These are phyloP conservation scores for Theobroma cacao DNA, from an alignment of 345 rosid genomes.

Conservation along the genomic window DNA sequence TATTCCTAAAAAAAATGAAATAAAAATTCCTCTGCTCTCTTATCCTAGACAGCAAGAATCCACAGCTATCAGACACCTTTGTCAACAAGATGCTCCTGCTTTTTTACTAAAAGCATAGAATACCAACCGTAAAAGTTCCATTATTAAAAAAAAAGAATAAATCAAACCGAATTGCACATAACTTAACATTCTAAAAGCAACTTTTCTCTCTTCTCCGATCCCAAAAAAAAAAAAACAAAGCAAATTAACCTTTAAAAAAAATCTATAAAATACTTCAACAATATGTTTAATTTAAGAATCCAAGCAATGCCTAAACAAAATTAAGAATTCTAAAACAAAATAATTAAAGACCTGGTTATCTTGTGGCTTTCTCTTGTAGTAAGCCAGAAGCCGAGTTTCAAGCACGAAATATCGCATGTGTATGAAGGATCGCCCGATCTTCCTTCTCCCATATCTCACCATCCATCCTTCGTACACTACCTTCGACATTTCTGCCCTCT, in stretches of 20 bases:
- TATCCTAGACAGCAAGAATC: background rate
- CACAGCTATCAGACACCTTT: background rate
- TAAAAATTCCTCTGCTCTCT: background rate
- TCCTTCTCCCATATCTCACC: constrained; percentile 97
- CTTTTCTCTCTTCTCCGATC: background rate
- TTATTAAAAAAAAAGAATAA: background rate
- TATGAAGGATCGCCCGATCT: constrained; percentile 93
- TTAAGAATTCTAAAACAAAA: background rate
- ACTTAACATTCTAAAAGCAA: constrained; percentile 8
- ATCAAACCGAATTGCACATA: background rate
- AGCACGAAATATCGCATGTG: constrained; percentile 97
- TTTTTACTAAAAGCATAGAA: constrained; percentile 12
- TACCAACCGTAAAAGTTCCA: constrained; percentile 2
- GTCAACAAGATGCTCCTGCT: constrained; percentile 19
- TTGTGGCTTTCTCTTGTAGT: constrained; percentile 96
- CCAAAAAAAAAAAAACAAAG: background rate
- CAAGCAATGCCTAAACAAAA: background rate
- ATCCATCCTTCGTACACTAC: constrained; percentile 98
- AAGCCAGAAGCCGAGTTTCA: constrained; percentile 89
- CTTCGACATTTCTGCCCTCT: constrained; percentile 52
- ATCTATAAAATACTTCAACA: background rate
- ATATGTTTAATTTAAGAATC: background rate
- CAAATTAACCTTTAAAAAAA: background rate
- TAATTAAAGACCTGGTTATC: constrained; percentile 69
- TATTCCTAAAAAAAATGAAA: constrained; percentile 1